Percentiles rank a stretch among this genome's conserved stretches.
These are phyloP conservation scores for Botrytis tulipae DNA, from an alignment of 2,329 filamentous ascomycete genomes.

Conservation along the genomic window DNA sequence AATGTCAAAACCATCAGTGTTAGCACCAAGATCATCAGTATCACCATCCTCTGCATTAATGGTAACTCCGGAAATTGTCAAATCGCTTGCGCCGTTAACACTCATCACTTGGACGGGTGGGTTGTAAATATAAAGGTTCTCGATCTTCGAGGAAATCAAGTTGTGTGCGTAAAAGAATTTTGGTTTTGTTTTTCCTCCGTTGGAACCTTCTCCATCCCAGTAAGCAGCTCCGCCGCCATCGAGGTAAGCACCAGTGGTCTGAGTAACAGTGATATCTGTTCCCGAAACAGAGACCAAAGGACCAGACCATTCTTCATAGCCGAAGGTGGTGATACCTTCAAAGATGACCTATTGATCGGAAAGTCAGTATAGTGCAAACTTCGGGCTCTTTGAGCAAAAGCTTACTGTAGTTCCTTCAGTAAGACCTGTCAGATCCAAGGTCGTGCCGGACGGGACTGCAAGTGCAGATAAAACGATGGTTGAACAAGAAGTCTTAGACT, in stretches of 20 bases:
- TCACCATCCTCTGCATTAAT: constrained; percentile 58
- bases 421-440: constrained; percentile 58
- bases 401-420: constrained; percentile 44
- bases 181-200: constrained; percentile 59
- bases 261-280: constrained; percentile 51
- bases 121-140: constrained; percentile 50
- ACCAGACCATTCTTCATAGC: constrained; percentile 62
- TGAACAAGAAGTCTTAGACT: constrained; percentile 51
- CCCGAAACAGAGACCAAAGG: constrained; percentile 62
- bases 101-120: constrained; percentile 47
- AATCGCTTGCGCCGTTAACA: constrained; percentile 43
- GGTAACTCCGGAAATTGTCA: constrained; percentile 49
- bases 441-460: constrained; percentile 55
- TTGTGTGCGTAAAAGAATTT: constrained; percentile 58
- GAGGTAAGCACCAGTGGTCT: constrained; percentile 51
- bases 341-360: constrained; percentile 50
- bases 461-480: constrained; percentile 54
- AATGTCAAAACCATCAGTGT: constrained; percentile 56
- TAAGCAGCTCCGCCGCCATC: constrained; percentile 55
- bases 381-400: neutral
- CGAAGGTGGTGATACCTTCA: constrained; percentile 64
- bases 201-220: constrained; percentile 60
- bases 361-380: neutral
- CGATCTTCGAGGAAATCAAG: constrained; percentile 50
- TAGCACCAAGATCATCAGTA: constrained; percentile 41